Base-by-base conservation (phyloP, 257 asterid genomes). In the Nicotiana knightiana region DNA sequence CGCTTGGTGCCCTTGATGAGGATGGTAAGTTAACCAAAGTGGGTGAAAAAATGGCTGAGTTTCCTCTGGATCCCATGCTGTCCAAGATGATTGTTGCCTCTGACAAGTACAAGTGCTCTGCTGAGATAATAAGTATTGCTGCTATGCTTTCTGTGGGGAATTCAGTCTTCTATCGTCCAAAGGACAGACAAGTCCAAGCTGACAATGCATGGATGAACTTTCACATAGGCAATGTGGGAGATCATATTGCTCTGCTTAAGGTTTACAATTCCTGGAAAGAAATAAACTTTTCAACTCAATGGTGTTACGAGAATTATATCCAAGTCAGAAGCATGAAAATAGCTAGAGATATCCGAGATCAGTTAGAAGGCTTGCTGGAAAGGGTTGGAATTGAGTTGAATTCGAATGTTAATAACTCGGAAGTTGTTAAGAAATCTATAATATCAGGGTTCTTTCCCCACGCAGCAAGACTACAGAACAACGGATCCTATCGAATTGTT, bases 11-110 rank as follows among this genome's bases (percentile, higher is more conserved):
- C 28, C 95, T 92, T 80, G 89, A 90, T 88, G 89, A 91, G 86
- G 88, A 57, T 32, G 97, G 97, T 8, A 90, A 90, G 83, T 80
- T 92, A 81, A 92, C 97, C 43, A 92, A 89, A 85, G 87, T 88
- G 26, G 97, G 97, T 77, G 84, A 94, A 82, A 90, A 87, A 89
- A 91, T 92, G 97, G 92, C 94, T n/a, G 97, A 92, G 79, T 92
- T 92, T 67, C 95, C 97, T 4, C 90, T 92, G 61, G 95, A 92
- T 81, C 97, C 95, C 21, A 91, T 91, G 97, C 85, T 87, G 21
- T 91, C 97, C 3, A 92, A 92, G 89, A 91, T 90, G 95, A 90
- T 92, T 83, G 93, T 89, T n/a, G 95, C 91, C 70, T 88, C 93
- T n/a, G 95, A 91, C 55, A 90, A 88, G 75, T 91, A 86, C 83